A percentile compares a stretch with the other conserved stretches of the same genome.
Conservation (phyloP, 371 early-diverging fungal genomes). For the Saksenaea oblongispora region DNA sequence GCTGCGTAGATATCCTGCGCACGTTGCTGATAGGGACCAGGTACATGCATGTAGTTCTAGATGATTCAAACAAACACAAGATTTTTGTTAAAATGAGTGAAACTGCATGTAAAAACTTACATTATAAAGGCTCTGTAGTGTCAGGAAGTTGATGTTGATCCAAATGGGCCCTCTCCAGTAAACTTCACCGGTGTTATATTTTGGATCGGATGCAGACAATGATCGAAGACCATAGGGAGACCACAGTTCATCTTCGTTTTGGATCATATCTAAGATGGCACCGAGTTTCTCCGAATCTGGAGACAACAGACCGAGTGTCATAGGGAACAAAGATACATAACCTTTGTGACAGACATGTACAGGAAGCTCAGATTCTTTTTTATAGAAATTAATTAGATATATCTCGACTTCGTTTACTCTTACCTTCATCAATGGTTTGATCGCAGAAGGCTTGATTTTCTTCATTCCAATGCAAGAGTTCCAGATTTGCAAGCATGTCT, state of each 20-base stretch:
- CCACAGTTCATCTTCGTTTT: constrained; percentile 79
- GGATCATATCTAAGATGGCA: constrained; percentile 73
- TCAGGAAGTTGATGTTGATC: constrained; percentile 92
- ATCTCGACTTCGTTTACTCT: neutral
- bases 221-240: constrained; percentile 82
- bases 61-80: neutral
- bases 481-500: constrained; percentile 43
- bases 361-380: constrained; percentile 30
- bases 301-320: constrained; percentile 76
- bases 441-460: constrained; percentile 79
- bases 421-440: constrained; percentile 57
- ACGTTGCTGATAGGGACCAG: constrained; percentile 70
- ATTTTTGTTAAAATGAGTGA: neutral
- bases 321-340: constrained; percentile 84
- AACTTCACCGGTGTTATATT: constrained; percentile 82
- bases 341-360: constrained; percentile 85
- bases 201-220: constrained; percentile 72
- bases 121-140: constrained; percentile 71
- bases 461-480: constrained; percentile 81
- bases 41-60: constrained; percentile 67
- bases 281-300: constrained; percentile 70
- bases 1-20: constrained; percentile 73
- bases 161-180: constrained; percentile 97
- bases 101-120: constrained; percentile 27
- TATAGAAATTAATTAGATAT: neutral